Conservation (phyloP, 1,284 basidiomycete species). For the Paramarasmius palmivorus region DNA sequence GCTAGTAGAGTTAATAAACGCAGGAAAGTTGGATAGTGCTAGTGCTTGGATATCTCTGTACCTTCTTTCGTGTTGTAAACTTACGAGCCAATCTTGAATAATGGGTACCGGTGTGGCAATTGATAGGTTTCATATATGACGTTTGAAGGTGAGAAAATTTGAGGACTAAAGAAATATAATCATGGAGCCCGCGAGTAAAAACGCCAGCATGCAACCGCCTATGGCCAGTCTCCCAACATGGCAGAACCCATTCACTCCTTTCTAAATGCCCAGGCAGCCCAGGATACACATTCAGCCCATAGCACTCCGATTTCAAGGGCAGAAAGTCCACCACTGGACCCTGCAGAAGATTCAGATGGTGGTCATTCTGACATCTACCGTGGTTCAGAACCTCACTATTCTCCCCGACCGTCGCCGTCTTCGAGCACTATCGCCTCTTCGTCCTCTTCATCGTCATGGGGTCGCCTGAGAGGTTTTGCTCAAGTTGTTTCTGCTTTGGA, state of each 20-base stretch:
- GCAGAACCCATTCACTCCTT: slow-evolving; percentile 1
- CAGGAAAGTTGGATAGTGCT: slow-evolving; percentile 14
- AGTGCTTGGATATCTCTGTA: not conserved
- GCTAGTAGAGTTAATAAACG: slow-evolving; percentile 20
- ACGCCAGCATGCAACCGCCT: not conserved
- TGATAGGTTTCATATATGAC: not conserved
- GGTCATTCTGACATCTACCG: slow-evolving; percentile 55
- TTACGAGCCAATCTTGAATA: too few relatives aligned
- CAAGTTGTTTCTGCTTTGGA: slow-evolving; percentile 43
- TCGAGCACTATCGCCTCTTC: slow-evolving; percentile 29
- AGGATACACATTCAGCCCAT: slow-evolving; percentile 5
- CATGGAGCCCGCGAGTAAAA: not conserved
- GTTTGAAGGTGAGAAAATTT: not conserved
- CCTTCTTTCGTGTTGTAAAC: too few relatives aligned
- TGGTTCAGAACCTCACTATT: slow-evolving; percentile 45
- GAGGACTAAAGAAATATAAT: not conserved
- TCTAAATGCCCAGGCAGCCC: not conserved
- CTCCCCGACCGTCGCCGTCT: slow-evolving; percentile 29
- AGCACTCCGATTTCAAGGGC: slow-evolving; percentile 11
- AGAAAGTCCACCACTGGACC: slow-evolving; percentile 8
- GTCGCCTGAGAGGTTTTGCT: slow-evolving; percentile 47
- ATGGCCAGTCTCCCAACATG: not conserved
- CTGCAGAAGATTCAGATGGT: slow-evolving; percentile 34
- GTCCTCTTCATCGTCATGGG: slow-evolving; percentile 44
- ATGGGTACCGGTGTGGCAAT: too few relatives aligned